Evolutionary conservation across 345 rosid genomes (phyloP).

Genomic region (Citrus unshiu): DNA sequence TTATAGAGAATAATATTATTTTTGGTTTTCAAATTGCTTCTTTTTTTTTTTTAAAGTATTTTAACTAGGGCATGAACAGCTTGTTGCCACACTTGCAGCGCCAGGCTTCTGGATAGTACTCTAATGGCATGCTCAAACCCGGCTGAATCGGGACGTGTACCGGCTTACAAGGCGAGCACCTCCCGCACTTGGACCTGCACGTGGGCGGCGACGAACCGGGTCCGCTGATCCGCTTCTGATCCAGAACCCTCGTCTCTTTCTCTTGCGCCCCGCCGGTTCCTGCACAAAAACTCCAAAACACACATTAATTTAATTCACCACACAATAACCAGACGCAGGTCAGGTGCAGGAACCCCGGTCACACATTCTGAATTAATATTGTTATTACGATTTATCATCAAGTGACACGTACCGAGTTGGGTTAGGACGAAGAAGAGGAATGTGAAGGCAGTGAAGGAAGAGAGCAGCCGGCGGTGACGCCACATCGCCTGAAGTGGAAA

Average conservation of each 20-base stretch:
- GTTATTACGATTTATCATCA: too few relatives aligned
- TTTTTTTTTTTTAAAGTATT: neutral
- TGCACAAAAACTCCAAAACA: conserved; percentile 9
- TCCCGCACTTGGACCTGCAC: conserved; percentile 85
- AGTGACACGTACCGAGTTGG: conserved; percentile 28
- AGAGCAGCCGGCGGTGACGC: conserved; percentile 19
- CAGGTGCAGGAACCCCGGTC: neutral
- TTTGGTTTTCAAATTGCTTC: neutral
- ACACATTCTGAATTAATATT: too few relatives aligned
- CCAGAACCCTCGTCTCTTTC: conserved; percentile 28
- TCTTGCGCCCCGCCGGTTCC: conserved; percentile 28
- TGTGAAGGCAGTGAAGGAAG: conserved; percentile 43
- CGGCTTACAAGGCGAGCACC: conserved; percentile 73
- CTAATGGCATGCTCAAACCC: conserved; percentile 58
- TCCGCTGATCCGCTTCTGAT: conserved; percentile 47
- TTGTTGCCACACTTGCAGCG: conserved; percentile 88
- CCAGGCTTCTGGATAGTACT: conserved; percentile 99
- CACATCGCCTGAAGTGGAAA: conserved; percentile 47
- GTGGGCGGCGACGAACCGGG: conserved; percentile 84
- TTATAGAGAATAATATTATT: neutral
- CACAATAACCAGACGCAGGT: neutral
- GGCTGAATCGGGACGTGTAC: conserved; percentile 92
- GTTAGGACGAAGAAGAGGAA: conserved; percentile 50
- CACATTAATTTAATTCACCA: neutral
- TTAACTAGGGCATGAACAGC: conserved; percentile 67